Base-by-base conservation (phyloP, 306 rosid species). In the cucumber (Cucumis sativus) region DNA sequence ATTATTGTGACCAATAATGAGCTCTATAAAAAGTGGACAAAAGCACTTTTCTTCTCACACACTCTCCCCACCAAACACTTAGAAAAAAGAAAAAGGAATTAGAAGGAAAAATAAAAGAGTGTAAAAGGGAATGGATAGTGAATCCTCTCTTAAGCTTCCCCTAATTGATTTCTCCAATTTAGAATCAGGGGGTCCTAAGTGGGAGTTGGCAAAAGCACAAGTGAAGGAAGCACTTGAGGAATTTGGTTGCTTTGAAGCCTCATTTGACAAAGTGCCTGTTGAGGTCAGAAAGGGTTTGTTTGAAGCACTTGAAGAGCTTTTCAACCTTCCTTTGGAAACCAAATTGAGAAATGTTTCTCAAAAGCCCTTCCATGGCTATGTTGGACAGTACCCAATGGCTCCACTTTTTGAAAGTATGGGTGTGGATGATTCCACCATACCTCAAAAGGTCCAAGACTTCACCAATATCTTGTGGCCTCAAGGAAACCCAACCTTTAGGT, bases 321-420 rank as follows among this genome's bases (percentile, higher is more conserved):
- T 90, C 58, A 85, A 90, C 75, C 94, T 90, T 28, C 92, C 97
- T 78, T 59, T 90, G 18, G 68, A 90, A 74, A 92, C 89, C 60
- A 92, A 92, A 80, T 11, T 39, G 35, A 81, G 61, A 59, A 90
- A 90, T 62, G 84, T 85, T 54, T 87, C 91, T 16, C 20, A 80
- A 59, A 88, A 86, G 21, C 92, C 88, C 18, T 90, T 14, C 52
- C 91, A 90, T 85, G 96, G 97, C 60, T 92, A 90, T 60, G 81
- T 80, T 30, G 96, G 96, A 2, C 93, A 90, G 65, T 64, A 90
- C 76, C 93, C 92, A 47, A 49, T 18, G 82, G 61, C 83, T 43
- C 96, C 94, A 11, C 88, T 92, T 1, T 88, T 10, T 68, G 96
- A 90, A 78, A 89, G 92, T 79, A 72, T 92, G 84, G 94, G 91